Conservation (phyloP, 2,329 filamentous ascomycete genomes). For the Herpotrichia juniperi region DNA sequence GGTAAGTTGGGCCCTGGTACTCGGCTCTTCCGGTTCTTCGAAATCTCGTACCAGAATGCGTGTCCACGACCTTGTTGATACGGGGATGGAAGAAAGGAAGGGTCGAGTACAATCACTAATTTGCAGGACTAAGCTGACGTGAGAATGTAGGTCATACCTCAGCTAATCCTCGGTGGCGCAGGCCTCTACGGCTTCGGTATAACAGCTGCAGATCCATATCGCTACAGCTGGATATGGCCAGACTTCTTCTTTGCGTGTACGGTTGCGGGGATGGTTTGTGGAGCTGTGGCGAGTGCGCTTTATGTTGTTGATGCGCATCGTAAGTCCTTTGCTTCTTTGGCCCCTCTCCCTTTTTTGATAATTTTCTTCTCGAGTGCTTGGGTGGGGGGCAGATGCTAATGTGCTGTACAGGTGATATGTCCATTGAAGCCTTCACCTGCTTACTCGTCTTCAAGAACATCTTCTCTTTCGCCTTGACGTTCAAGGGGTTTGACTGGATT, state of each 20-base stretch:
- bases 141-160: conserved; percentile 84
- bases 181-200: conserved; percentile 87
- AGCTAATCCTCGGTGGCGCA: conserved; percentile 75
- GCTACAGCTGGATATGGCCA: conserved; percentile 75
- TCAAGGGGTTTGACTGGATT: conserved; percentile 84
- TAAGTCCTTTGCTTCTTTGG: conserved; percentile 34
- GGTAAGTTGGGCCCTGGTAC: conserved; percentile 78
- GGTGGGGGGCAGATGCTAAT: neutral
- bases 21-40: conserved; percentile 87
- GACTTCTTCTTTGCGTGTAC: conserved; percentile 84
- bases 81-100: no score
- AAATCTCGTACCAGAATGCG: conserved; percentile 77
- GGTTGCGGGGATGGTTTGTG: conserved; percentile 89
- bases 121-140: no score
- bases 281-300: conserved; percentile 81
- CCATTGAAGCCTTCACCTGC: conserved; percentile 87
- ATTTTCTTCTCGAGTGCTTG: neutral
- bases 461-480: conserved; percentile 86
- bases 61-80: no score
- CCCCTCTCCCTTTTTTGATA: neutral
- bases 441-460: conserved; percentile 94
- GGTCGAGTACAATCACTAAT: no score
- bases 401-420: conserved; percentile 67
- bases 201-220: conserved; percentile 65
- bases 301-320: conserved; percentile 95